Evolutionary conservation across 345 rosid species (phyloP).

Genomic region (Dipteronia dyeriana): DNA sequence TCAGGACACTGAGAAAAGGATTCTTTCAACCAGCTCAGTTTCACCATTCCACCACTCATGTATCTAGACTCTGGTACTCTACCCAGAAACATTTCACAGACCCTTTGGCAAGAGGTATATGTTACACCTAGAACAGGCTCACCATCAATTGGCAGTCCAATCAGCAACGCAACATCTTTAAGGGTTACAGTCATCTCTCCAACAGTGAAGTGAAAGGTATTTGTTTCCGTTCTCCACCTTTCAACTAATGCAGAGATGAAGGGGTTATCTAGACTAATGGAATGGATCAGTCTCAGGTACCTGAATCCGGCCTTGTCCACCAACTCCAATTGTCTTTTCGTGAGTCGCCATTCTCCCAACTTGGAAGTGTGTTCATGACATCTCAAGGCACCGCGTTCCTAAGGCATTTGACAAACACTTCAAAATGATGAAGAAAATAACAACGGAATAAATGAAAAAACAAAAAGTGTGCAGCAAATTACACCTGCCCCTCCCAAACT

Average conservation of each 20-base stretch:
- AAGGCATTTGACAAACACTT: not conserved
- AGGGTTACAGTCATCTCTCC: conserved; percentile 73
- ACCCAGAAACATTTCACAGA: conserved; percentile 57
- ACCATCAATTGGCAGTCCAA: conserved; percentile 76
- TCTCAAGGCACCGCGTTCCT: conserved; percentile 77
- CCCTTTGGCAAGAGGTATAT: conserved; percentile 39
- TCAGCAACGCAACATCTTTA: conserved; percentile 58
- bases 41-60: conserved; percentile 79
- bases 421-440: not conserved
- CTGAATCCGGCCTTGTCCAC: conserved; percentile 78
- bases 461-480: not conserved
- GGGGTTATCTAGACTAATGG: conserved; percentile 67
- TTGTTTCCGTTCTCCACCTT: conserved; percentile 80
- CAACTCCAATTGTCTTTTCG: conserved; percentile 50
- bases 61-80: conserved; percentile 57
- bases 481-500: conserved; percentile 73
- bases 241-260: conserved; percentile 72
- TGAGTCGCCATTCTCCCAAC: conserved; percentile 68
- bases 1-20: conserved; percentile 62
- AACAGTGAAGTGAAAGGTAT: conserved; percentile 59
- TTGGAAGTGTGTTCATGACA: conserved; percentile 80
- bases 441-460: not conserved
- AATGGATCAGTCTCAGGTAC: conserved; percentile 56
- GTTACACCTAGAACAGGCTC: conserved; percentile 66
- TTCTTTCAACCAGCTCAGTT: conserved; percentile 77